Evolutionary conservation across 768 basidiomycete species (phyloP), one percentile per base, ranked within the genome.

Genomic region (Russula sp.): DNA sequence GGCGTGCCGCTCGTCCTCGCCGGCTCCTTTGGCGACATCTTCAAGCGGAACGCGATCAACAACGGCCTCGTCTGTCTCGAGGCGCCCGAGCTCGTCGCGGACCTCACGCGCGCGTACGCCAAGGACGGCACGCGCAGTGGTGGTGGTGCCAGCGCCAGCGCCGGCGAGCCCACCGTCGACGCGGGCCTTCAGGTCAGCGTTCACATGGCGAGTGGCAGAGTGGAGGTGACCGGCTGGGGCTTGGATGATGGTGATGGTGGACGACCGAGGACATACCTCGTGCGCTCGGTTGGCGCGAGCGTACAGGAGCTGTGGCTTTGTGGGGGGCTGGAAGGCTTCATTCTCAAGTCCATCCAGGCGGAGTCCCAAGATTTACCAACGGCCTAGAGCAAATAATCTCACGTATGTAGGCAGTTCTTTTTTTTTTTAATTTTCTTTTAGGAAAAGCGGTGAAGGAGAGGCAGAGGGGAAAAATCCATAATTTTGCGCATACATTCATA

Each of bases 11-110:
- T 97, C 53, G 93, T 99, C 58, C 81, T 99, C 60, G 93, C 93
- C n/a, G 97, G 95, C 38, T 97, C 94, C 35, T 99, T 99, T 68
- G 96, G 97, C 10, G 97, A 99, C 73, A 98, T 98, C 70, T 99
- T 97, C 82, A 98, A 98, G 78, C 86, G 97, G 36, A 99, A 99
- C 73, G 90, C 93, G 18, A 98, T 98, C 77, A 99, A 99, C 77
- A 98, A 99, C 71, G 96, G 94, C 10, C 79, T 99, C 7, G 91
- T 99, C 54, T 97, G 97, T 70, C 74, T 98, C 48, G 96, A 98
- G 75, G 88, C 85, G 61, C 95, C 96, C 0, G 90, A 89, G 69
- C 83, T 99, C 43, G 88, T 98, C 18, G 75, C 77, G 18, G 93
- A 97, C 67, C 77, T 98, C 58, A 98, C 97, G 1, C 74, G 75